Conservation (phyloP, 306 rosid species). For the Ammopiptanthus mongolicus region DNA sequence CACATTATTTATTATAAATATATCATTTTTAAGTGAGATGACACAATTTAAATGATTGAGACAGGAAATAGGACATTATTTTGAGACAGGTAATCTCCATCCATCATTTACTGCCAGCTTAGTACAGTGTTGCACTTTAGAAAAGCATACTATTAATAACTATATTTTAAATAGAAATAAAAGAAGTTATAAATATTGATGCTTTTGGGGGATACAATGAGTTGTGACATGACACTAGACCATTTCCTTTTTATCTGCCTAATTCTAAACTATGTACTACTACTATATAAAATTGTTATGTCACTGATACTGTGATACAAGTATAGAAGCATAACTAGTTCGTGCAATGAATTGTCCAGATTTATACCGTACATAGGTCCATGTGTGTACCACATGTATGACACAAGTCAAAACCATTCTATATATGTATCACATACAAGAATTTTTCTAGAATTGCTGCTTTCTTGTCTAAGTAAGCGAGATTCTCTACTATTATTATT, state of each 20-base stretch:
- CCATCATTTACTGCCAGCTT: not conserved
- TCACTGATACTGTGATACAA: too few species aligned
- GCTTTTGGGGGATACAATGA: not conserved
- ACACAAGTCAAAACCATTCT: not conserved
- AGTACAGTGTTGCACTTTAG: not conserved
- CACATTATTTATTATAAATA: too few species aligned
- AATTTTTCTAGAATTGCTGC: not conserved
- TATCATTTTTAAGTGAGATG: too few species aligned
- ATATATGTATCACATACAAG: not conserved
- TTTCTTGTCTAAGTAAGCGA: not conserved
- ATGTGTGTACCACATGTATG: not conserved
- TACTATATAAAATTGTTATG: not conserved
- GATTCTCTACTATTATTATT: too few species aligned
- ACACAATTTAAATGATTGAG: too few species aligned
- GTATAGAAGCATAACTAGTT: not conserved
- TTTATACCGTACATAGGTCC: not conserved
- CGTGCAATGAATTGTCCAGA: not conserved
- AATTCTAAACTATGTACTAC: not conserved
- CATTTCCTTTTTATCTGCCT: not conserved
- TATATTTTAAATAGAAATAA: not conserved
- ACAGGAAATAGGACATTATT: too few species aligned
- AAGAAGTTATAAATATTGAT: not conserved
- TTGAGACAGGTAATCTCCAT: too few species aligned
- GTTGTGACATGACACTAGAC: not conserved
- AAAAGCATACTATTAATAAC: not conserved